These are phyloP conservation scores for Linnemannia hyalina DNA, from an alignment of 192 early-diverging fungal genomes.

Conservation along the genomic window DNA sequence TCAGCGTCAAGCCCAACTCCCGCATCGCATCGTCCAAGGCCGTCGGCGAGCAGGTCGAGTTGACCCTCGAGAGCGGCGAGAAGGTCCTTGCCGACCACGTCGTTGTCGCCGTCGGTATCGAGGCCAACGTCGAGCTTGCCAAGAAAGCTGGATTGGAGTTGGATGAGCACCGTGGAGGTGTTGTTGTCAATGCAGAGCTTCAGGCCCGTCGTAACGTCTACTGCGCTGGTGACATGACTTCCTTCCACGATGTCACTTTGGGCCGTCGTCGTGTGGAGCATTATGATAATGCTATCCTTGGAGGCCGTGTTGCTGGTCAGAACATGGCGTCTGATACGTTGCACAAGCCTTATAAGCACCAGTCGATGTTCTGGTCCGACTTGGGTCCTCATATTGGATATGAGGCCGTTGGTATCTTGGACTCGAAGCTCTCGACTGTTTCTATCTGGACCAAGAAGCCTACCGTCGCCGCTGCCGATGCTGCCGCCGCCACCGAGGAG, in stretches of 20 bases:
- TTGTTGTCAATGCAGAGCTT: slow-evolving; percentile 75
- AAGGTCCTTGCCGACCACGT: slow-evolving; percentile 68
- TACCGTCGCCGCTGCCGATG: slow-evolving; percentile 39
- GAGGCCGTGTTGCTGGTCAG: slow-evolving; percentile 71
- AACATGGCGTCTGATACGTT: slow-evolving; percentile 67
- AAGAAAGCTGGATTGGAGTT: slow-evolving; percentile 71
- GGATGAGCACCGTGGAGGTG: slow-evolving; percentile 69
- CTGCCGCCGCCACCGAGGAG: slow-evolving; percentile 30
- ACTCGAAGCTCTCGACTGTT: slow-evolving; percentile 68
- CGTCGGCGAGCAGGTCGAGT: slow-evolving; percentile 51
- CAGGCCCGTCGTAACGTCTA: slow-evolving; percentile 73
- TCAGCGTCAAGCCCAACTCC: slow-evolving; percentile 61
- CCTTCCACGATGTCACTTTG: slow-evolving; percentile 73
- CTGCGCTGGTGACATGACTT: slow-evolving; percentile 75
- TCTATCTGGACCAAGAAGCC: slow-evolving; percentile 72
- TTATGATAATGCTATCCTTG: slow-evolving; percentile 72
- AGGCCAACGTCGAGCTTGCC: slow-evolving; percentile 70
- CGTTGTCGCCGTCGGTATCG: slow-evolving; percentile 72
- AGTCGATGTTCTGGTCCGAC: slow-evolving; percentile 76
- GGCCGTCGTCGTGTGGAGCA: slow-evolving; percentile 78
- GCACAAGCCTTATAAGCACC: slow-evolving; percentile 67
- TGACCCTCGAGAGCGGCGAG: slow-evolving; percentile 60
- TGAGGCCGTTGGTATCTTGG: slow-evolving; percentile 74
- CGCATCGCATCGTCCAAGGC: slow-evolving; percentile 52
- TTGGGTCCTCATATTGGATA: slow-evolving; percentile 72